Evolutionary conservation across 306 rosid genomes (phyloP).

Genomic region (Quercus engelmannii): DNA sequence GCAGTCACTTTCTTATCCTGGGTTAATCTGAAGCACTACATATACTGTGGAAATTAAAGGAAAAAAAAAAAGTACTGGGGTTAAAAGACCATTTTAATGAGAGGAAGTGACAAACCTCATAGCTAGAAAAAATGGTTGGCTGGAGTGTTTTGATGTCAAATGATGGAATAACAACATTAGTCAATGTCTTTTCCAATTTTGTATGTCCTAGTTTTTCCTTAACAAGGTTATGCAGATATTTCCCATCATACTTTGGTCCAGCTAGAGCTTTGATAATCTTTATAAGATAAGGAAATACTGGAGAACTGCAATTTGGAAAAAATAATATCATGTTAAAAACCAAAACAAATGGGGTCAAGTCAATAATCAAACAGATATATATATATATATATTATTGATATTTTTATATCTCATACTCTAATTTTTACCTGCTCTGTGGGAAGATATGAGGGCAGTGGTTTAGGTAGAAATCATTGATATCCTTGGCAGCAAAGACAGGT

Average conservation of each 20-base stretch:
- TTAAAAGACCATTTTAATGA: background rate
- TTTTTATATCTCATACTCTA: background rate
- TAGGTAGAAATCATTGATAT: constrained; percentile 59
- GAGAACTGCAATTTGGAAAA: constrained; percentile 17
- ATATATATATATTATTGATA: background rate
- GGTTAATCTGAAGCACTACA: too few species aligned
- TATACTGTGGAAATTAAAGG: background rate
- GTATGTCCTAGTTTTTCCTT: constrained; percentile 54
- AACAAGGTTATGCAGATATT: constrained; percentile 49
- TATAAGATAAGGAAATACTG: background rate
- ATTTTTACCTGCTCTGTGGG: constrained; percentile 38
- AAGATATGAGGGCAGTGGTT: constrained; percentile 49
- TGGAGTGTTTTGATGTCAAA: constrained; percentile 53
- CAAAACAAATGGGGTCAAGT: background rate
- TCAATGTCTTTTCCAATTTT: constrained; percentile 51
- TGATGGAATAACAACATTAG: constrained; percentile 64
- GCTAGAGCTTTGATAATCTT: constrained; percentile 27
- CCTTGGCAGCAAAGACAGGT: constrained; percentile 58
- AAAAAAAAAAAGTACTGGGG: background rate
- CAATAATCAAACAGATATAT: background rate
- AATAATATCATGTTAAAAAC: background rate
- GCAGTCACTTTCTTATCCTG: background rate
- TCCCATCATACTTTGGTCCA: constrained; percentile 79
- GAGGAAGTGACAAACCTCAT: constrained; percentile 33
- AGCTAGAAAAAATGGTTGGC: constrained; percentile 60